Evolutionary conservation across 208 protist genomes (phyloP).

Genomic region (Endotrypanum monterogeii): DNA sequence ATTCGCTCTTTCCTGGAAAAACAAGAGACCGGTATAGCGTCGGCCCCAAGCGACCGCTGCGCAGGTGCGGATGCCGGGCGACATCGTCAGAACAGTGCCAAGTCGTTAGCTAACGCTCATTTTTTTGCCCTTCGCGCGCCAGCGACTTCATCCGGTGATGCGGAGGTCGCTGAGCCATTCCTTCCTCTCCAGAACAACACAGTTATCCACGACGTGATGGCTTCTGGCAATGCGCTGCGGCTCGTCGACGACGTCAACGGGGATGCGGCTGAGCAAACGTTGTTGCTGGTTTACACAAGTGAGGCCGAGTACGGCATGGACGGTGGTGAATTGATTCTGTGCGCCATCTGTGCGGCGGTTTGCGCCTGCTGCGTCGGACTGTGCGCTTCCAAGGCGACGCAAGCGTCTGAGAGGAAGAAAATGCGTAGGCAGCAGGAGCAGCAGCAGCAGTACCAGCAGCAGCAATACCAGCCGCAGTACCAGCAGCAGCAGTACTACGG

Average conservation of each 20-base stretch:
- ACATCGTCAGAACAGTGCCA: background rate
- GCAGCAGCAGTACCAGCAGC: slow-evolving; percentile 14
- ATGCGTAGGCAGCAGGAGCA: background rate
- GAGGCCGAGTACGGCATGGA: slow-evolving; percentile 20
- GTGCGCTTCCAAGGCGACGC: slow-evolving; percentile 12
- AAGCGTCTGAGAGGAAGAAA: background rate
- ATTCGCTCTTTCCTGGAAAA: slow-evolving; percentile 18
- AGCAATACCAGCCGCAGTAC: slow-evolving; percentile 1
- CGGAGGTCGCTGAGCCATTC: slow-evolving; percentile 1
- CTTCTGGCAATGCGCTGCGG: slow-evolving; percentile 4
- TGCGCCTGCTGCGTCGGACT: slow-evolving; percentile 18
- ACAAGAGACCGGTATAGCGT: slow-evolving; percentile 11
- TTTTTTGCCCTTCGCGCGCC: slow-evolving; percentile 23
- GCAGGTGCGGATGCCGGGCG: background rate
- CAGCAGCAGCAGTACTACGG: slow-evolving; percentile 13
- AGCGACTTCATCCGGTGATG: background rate
- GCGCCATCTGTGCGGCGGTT: slow-evolving; percentile 14
- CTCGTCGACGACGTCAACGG: background rate
- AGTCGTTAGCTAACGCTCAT: slow-evolving; percentile 17
- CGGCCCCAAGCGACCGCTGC: background rate
- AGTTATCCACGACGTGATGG: slow-evolving; percentile 25
- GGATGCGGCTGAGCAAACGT: slow-evolving; percentile 3
- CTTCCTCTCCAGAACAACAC: slow-evolving; percentile 15
- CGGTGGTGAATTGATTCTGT: slow-evolving; percentile 13
- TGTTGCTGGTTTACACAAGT: slow-evolving; percentile 22